Conservation (phyloP, 1,284 basidiomycete species). For the Cutaneotrichosporon mucoides region DNA sequence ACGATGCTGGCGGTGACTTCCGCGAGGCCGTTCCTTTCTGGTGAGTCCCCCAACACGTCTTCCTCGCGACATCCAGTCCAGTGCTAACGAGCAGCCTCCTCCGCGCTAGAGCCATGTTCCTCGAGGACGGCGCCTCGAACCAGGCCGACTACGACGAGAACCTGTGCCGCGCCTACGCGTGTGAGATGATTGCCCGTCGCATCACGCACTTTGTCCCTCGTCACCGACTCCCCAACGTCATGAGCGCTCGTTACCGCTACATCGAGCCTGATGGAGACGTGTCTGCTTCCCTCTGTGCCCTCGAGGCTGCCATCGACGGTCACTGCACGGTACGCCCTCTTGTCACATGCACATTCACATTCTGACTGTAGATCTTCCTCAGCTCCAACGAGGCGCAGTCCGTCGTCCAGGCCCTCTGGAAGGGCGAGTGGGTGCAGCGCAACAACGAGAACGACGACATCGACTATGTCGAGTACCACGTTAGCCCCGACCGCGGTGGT, state of each 20-base stretch:
- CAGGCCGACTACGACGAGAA: slow-evolving; percentile 81
- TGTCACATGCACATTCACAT: background rate
- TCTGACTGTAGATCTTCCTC: slow-evolving; percentile 64
- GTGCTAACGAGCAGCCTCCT: slow-evolving; percentile 64
- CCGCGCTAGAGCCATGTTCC: slow-evolving; percentile 71
- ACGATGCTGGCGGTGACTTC: slow-evolving; percentile 57
- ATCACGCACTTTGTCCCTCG: slow-evolving; percentile 65
- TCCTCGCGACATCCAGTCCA: background rate
- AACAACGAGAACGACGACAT: slow-evolving; percentile 58
- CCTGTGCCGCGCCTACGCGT: slow-evolving; percentile 71
- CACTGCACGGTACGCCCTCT: slow-evolving; percentile 47
- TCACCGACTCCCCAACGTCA: slow-evolving; percentile 63
- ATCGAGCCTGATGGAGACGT: slow-evolving; percentile 69
- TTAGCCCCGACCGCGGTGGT: slow-evolving; percentile 43
- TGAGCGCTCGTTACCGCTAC: slow-evolving; percentile 69
- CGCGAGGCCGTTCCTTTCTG: slow-evolving; percentile 62
- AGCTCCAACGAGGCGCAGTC: slow-evolving; percentile 82
- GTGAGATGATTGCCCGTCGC: slow-evolving; percentile 79
- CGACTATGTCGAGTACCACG: slow-evolving; percentile 49
- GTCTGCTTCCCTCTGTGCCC: slow-evolving; percentile 67
- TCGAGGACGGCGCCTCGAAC: slow-evolving; percentile 52
- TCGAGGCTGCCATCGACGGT: slow-evolving; percentile 79
- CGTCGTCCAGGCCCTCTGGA: slow-evolving; percentile 61
- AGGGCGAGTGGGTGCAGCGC: slow-evolving; percentile 71
- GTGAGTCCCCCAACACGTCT: slow-evolving; percentile 15